Evolutionary conservation across 2,329 filamentous ascomycete genomes (phyloP), one percentile per base, ranked within the genome.

Genomic region (Penicillium sp.): DNA sequence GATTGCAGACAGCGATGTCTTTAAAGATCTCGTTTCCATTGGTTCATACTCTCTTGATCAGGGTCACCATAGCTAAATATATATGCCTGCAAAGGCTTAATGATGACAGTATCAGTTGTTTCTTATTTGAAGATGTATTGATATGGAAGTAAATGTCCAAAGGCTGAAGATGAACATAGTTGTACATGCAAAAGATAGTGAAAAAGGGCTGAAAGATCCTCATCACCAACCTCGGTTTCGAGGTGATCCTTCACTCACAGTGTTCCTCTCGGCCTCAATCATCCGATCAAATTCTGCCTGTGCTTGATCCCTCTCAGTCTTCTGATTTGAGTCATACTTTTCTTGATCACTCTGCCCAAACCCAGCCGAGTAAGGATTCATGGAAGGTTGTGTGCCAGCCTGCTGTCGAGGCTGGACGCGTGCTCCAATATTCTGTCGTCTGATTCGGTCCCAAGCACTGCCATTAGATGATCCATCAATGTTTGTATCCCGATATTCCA

Each of bases 271-370:
- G 0, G 67, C 59, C 3, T 79, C 76, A 17, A 79, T 56, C 67
- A 78, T 66, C 11, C 65, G 65, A 55, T 79, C 73, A 49, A 79
- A 79, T 3, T 78, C 73, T 9, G 69, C 71, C 53, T 76, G 76
- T 3, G 76, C 74, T 50, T 72, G 67, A 38, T 77, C 70, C 45
- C 69, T 67, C 26, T 74, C 71, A 6, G 64, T 61, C 25, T 61
- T 62, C 17, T 59, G 57, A 4, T 64, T 66, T 7, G 55, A 58
- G 10, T 66, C 67, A 36, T 62, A 57, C 35, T 19, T 44, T 31
- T 60, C 61, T 26, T 54, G 53, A 14, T 55, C 50, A 38, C 41
- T 33, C n/a, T 38, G 44, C 1, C 45, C n/a, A n/a, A 37, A 33
- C 2, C 46, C 53, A 3, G 54, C 12, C 12, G 36, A 41, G n/a